Base-by-base conservation (phyloP, 1,284 basidiomycete species). In the Ceratobasidium sp. region DNA sequence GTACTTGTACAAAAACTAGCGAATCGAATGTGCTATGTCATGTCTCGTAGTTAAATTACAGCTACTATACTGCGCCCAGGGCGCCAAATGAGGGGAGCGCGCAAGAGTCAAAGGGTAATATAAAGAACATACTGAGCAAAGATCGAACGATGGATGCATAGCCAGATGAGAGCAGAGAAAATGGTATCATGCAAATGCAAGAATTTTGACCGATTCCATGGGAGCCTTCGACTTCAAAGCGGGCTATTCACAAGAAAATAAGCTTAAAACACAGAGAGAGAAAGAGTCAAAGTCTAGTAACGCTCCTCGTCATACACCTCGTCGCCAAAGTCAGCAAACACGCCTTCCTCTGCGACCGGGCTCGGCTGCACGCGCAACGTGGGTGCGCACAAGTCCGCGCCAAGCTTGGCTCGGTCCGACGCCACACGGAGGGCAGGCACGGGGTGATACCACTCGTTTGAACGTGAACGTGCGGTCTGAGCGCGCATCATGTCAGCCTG, bases 1-100 rank as follows among this genome's bases (percentile, higher is more conserved):
- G 68, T 71, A 71, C 68, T 61, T 61, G 68, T 71, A 71, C 68
- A 71, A 48, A 71, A 71, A 29, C 48, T 54, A 54, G 59, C 31
- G 56, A 59, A 58, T 37, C 56, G 54, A 49, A 59, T 56, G 37
- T 43, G 59, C 59, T 37, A 69, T 58, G 41, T 22, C 53, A 54
- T 29, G 53, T 14, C 29, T 61, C 56, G 43, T 59, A 48, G 68
- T 64, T 71, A 71, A 61, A 71, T 71, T 71, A 71, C 68, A 71
- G 68, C 68, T 71, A 71, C 54, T 71, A 34, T 71, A 71, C 68
- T 48, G 58, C 53, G 54, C 46, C 54, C 68, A 37, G 13, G 34
- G 31, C 49, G 27, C 49, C n/a, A n/a, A 27, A 14, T n/a, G 16
- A 27, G 34, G n/a, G 29, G 49, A 22, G 53, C 53, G 53, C 53